Conservation (phyloP, 805 yeast genomes). For the Spathaspora arborariae region DNA sequence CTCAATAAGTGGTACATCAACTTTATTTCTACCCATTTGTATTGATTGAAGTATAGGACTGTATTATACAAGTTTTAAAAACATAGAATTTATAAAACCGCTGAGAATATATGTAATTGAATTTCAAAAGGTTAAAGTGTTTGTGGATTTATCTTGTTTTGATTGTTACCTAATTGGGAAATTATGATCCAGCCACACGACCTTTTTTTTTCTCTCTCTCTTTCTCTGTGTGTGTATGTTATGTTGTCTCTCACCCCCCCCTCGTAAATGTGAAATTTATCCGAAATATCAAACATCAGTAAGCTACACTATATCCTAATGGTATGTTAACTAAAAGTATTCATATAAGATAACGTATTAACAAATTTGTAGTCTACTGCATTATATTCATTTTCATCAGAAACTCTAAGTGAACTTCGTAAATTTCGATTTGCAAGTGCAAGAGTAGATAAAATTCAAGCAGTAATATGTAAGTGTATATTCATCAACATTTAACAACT, state of each 20-base stretch:
- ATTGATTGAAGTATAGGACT: no score
- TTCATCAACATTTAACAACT: neutral
- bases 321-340: neutral
- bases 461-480: slow-evolving; percentile 49
- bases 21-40: slow-evolving; percentile 4
- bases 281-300: no score
- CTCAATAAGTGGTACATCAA: slow-evolving; percentile 36
- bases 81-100: no score
- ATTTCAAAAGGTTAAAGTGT: neutral
- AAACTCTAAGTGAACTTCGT: slow-evolving; percentile 54
- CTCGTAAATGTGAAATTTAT: no score
- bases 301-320: no score
- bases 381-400: slow-evolving; percentile 60
- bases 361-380: slow-evolving; percentile 19
- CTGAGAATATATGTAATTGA: no score
- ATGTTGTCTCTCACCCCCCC: no score
- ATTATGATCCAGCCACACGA: slow-evolving; percentile 3
- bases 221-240: neutral
- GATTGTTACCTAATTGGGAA: slow-evolving; percentile 6
- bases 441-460: slow-evolving; percentile 57
- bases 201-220: neutral
- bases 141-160: slow-evolving; percentile 1
- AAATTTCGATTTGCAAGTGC: slow-evolving; percentile 75
- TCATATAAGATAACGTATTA: neutral
- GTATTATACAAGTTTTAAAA: no score